Evolutionary conservation across 2,329 filamentous ascomycete species (phyloP), one percentile per base, ranked within the genome.

Genomic region (Raffaelea deltoideospora): DNA sequence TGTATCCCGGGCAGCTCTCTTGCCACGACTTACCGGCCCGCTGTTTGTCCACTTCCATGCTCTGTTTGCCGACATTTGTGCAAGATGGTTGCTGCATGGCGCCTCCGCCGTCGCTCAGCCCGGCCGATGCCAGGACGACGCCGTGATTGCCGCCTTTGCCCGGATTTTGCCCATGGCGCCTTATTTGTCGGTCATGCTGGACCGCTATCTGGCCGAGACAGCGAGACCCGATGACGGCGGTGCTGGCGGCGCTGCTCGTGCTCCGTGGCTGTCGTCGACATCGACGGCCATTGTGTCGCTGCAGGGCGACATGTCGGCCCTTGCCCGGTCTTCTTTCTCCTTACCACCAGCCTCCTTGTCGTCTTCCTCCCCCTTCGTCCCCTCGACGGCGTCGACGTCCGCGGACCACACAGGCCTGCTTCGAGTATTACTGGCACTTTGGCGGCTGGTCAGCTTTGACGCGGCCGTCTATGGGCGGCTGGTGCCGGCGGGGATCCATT

Each of bases 91-190:
- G 31, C 63, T 65, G 49, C 54, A 61, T 52, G 48, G 60, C 21
- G 54, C 56, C 21, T 56, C 53, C 30, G 50, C 55, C 44, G 47
- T 44, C 37, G n/a, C n/a, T n/a, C n/a, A n/a, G n/a, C n/a, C n/a
- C n/a, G n/a, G n/a, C n/a, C n/a, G n/a, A n/a, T n/a, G n/a, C n/a
- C 54, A 48, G 46, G 56, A 57, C 47, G 56, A 54, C 48, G 55
- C 48, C 38, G 57, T 79, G 36, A 67, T 88, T 44, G 69, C 77
- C 38, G 79, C 82, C 23, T 81, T 94, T 59, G 79, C 82, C 42
- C 72, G 81, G 50, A 67, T 94, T 43, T 56, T 95, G 48, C 83
- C 85, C 15, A 78, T 90, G 63, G 81, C 82, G 45, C 81, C 85
- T 35, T 75, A 88, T 52, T 65, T 96, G 31, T 75, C 78, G 37